Percentiles rank a stretch among this genome's conserved stretches.
These are phyloP conservation scores for Globisporangium orthogonon DNA, from an alignment of 352 stramenopile genomes.

Conservation along the genomic window DNA sequence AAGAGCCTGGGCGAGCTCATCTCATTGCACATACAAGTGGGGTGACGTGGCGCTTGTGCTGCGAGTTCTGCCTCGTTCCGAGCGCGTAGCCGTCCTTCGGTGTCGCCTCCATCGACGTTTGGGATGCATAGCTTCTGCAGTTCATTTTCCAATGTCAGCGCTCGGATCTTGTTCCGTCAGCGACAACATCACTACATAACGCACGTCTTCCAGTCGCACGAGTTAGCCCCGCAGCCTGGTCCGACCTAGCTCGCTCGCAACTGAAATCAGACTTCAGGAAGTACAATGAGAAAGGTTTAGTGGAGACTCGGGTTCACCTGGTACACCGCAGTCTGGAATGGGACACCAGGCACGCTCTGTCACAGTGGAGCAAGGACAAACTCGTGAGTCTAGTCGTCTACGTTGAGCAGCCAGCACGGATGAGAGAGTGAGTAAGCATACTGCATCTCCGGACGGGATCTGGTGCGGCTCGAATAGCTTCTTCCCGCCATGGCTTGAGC, in stretches of 20 bases:
- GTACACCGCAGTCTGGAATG: conserved; percentile 63
- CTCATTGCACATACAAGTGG: conserved; percentile 30
- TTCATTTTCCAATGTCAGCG: neutral
- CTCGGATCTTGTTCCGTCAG: neutral
- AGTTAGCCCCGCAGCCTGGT: conserved; percentile 31
- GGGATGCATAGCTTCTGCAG: conserved; percentile 50
- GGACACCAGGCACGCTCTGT: conserved; percentile 38
- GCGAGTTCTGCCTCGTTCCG: conserved; percentile 36
- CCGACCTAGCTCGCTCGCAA: conserved; percentile 27
- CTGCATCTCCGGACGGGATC: conserved; percentile 20
- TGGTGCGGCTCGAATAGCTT: conserved; percentile 58
- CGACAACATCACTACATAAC: neutral
- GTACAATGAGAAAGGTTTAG: no score
- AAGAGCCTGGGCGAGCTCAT: no score
- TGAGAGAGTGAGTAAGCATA: conserved; percentile 1
- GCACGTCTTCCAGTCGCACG: conserved; percentile 69
- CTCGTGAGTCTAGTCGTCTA: neutral
- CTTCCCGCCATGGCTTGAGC: conserved; percentile 22
- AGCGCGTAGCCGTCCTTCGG: conserved; percentile 16
- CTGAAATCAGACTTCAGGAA: neutral
- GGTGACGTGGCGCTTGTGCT: conserved; percentile 56
- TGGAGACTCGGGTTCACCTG: conserved; percentile 21
- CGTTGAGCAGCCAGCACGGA: neutral
- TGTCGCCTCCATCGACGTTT: conserved; percentile 41
- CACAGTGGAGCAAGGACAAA: neutral